Percentiles rank a stretch among this genome's conserved stretches.
These are phyloP conservation scores for Rhynchosporium graminicola DNA, from an alignment of 2,329 filamentous ascomycete species.

Conservation along the genomic window DNA sequence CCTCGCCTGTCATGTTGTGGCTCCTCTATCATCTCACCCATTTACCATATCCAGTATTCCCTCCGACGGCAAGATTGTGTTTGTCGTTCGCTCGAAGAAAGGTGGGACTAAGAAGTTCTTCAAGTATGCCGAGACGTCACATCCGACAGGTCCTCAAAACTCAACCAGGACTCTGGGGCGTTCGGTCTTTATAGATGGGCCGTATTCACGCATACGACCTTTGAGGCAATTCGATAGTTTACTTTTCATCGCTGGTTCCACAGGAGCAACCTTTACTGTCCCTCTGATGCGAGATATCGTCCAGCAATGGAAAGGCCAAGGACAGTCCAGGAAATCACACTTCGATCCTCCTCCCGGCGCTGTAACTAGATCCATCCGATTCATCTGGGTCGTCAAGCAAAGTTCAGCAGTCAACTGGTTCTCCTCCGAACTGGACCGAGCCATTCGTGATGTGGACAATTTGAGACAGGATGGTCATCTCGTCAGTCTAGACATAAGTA, in stretches of 20 bases:
- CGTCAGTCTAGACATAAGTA: conserved; percentile 38
- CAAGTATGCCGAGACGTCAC: conserved; percentile 49
- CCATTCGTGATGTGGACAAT: conserved; percentile 46
- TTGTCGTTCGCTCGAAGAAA: conserved; percentile 54
- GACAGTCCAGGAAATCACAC: conserved; percentile 1
- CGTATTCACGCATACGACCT: conserved; percentile 53
- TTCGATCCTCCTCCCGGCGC: conserved; percentile 33
- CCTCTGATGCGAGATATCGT: conserved; percentile 81
- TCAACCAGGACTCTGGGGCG: conserved; percentile 35
- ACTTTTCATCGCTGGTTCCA: conserved; percentile 59
- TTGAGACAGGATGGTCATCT: conserved; percentile 41
- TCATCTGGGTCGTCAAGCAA: conserved; percentile 61
- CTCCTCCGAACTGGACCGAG: conserved; percentile 48
- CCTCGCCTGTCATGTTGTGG: conserved; percentile 56
- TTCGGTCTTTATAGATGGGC: conserved; percentile 52
- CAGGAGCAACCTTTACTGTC: conserved; percentile 76
- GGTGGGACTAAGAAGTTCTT: conserved; percentile 55
- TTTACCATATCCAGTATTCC: conserved; percentile 63
- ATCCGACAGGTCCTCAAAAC: conserved; percentile 23
- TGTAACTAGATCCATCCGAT: conserved; percentile 52
- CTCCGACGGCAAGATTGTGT: conserved; percentile 55
- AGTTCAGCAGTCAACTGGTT: conserved; percentile 55
- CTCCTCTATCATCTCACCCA: conserved; percentile 62
- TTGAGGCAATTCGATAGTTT: conserved; percentile 62
- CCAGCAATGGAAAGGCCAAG: conserved; percentile 36